Evolutionary conservation across 192 early-diverging fungal genomes (phyloP).

Genomic region (Umbelopsis vinacea): DNA sequence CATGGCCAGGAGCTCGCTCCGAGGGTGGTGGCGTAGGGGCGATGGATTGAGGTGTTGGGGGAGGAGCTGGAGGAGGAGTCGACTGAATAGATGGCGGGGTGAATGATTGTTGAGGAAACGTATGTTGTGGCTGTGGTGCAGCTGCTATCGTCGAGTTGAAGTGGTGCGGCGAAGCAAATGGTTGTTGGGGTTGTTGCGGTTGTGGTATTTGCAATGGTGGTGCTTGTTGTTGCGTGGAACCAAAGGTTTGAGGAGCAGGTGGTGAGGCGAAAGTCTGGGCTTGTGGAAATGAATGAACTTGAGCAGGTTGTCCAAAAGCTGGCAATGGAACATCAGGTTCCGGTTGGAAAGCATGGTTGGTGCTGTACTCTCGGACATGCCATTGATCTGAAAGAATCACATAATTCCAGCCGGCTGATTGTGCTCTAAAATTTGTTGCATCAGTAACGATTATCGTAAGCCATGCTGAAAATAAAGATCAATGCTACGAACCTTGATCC

Average conservation of each 20-base stretch:
- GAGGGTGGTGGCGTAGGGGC: not conserved
- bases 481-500: conserved; percentile 24
- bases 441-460: no score
- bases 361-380: conserved; percentile 5
- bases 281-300: not conserved
- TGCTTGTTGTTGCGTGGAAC: not conserved
- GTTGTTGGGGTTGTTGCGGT: conserved; percentile 1
- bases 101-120: not conserved
- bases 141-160: not conserved
- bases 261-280: not conserved
- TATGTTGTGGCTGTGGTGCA: not conserved
- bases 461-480: no score
- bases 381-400: conserved; percentile 36
- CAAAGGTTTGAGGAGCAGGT: not conserved
- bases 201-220: not conserved
- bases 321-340: not conserved
- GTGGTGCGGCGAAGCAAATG: not conserved
- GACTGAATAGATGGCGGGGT: not conserved
- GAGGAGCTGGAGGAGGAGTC: conserved; percentile 11
- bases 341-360: conserved; percentile 3
- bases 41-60: not conserved
- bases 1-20: conserved; percentile 3
- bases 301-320: not conserved
- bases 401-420: conserved; percentile 38
- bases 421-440: conserved; percentile 20